Percentiles rank a stretch among this genome's conserved stretches.
These are phyloP conservation scores for Populus pruinosa DNA, from an alignment of 345 rosid species.

Conservation along the genomic window DNA sequence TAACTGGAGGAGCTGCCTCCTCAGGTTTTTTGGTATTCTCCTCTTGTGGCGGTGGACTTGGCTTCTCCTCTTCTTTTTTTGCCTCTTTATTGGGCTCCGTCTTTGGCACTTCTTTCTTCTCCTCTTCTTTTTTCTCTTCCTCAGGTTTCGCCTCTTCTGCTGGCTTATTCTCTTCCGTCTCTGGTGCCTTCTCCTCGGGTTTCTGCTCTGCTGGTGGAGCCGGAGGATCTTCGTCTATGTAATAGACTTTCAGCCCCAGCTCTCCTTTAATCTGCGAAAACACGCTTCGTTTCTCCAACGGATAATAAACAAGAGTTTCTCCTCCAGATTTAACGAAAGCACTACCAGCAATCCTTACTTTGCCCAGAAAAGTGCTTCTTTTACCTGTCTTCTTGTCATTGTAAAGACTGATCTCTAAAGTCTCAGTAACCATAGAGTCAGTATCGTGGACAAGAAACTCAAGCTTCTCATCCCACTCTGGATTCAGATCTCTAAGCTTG, in stretches of 20 bases:
- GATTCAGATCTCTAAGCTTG: slow-evolving; percentile 75
- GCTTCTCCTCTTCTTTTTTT: slow-evolving; percentile 34
- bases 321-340: slow-evolving; percentile 52
- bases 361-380: slow-evolving; percentile 67
- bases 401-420: slow-evolving; percentile 71
- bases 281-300: slow-evolving; percentile 85
- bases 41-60: slow-evolving; percentile 22
- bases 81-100: slow-evolving; percentile 15
- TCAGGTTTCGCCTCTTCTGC: slow-evolving; percentile 26
- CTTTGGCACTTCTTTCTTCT: slow-evolving; percentile 29
- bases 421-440: slow-evolving; percentile 56
- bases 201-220: slow-evolving; percentile 24
- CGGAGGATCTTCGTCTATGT: slow-evolving; percentile 59
- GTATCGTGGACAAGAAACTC: slow-evolving; percentile 69
- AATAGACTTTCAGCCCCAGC: slow-evolving; percentile 67
- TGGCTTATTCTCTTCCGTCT: slow-evolving; percentile 26
- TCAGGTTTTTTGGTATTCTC: slow-evolving; percentile 17
- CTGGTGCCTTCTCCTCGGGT: background rate
- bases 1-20: slow-evolving; percentile 16
- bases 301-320: slow-evolving; percentile 66
- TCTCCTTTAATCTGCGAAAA: slow-evolving; percentile 87
- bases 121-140: slow-evolving; percentile 34
- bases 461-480: slow-evolving; percentile 82
- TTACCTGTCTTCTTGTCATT: slow-evolving; percentile 75
- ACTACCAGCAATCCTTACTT: slow-evolving; percentile 64